Base-by-base conservation (phyloP, 1,284 basidiomycete species). In the Amylostereum areolatum region DNA sequence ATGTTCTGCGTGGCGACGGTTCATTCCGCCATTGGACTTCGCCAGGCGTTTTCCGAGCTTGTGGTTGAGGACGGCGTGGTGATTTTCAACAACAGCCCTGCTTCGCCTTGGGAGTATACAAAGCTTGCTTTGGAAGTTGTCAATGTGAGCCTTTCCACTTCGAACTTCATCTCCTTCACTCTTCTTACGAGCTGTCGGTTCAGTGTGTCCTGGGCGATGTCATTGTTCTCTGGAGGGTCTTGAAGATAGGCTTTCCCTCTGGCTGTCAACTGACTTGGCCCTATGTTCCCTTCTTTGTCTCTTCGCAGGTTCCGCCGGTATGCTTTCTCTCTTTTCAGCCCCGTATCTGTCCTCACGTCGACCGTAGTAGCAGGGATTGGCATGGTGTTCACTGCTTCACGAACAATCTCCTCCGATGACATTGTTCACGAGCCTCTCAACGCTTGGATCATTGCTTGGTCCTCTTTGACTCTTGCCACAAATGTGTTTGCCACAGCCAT, bases 81-180 rank as follows among this genome's bases (percentile, higher is more conserved):
- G 2, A 18, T 12, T 6, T 24, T n/a, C 11, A 29, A 9, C 27
- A 24, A 28, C 31, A n/a, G 4, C 7, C 43, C 43, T 6, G 28
- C 43, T 11, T 44, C 43, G 8, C 27, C 28, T 10, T 35, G n/a
- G 18, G 45, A 46, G 34, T 46, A 46, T 29, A 46, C 34, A 18
- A 46, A 46, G 31, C 34, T 46, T 9, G 32, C 45, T 11, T 18
- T 46, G 5, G 45, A 46, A 29, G 45, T 46, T 27, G 34, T 46
- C 28, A 46, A 46, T 36, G 45, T 46, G 31, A 18, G 45, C 5
- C 25, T 10, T 9, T 35, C 24, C 24, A 7, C n/a, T 43, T 3
- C 4, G 2, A 43, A 7, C 4, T 11, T 2, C 12, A 43, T 28
- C 12, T 29, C 2, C 6, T 25, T 24, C 27, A 25, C 5, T 25